Base-by-base conservation (phyloP, 2,329 filamentous ascomycete genomes). In the Cucurbitaria berberidis region DNA sequence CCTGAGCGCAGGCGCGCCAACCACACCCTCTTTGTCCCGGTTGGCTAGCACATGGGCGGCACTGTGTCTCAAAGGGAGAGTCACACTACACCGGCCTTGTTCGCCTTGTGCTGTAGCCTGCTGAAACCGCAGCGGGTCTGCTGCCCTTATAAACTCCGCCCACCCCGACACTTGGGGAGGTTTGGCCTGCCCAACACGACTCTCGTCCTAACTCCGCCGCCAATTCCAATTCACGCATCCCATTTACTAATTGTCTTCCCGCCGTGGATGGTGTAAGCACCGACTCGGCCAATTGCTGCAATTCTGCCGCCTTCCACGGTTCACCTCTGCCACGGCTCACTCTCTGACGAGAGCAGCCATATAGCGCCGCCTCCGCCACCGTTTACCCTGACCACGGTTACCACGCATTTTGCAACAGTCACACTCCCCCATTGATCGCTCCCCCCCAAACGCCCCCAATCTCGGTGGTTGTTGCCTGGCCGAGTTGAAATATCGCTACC, bases 271-370 rank as follows among this genome's bases (percentile, higher is more conserved):
- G 47, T 65, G 63, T 67, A 67, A 70, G 66, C 68, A 48, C 21
- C 57, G 59, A 36, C 49, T 57, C 57, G 55, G 55, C 57, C 63
- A 59, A 65, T 72, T 68, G 63, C 60, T 55, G 42, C 51, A 35
- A 50, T 69, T 72, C 69, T 62, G 60, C 59, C 64, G 59, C 53
- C 47, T 74, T 72, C 69, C 69, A 73, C 62, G 55, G 56, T 56
- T 55, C 54, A 59, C 55, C 60, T 60, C 9, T 48, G 53, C 57
- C 43, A 45, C 45, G 42, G 48, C 27, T 51, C 53, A 53, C 53
- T 34, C 56, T 57, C 55, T 62, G 51, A 65, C 60, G 53, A 45
- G 51, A 44, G 52, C 52, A 60, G 49, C 56, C 57, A 63, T 63
- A 62, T 59, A 51, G 48, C 51, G 29, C 45, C 27, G 51, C 49